Percentiles rank a stretch among this genome's conserved stretches.
phyloP scores from a whole-genome alignment of 768 basidiomycete species.

The Holtermanniella nyarrowii region DNA sequence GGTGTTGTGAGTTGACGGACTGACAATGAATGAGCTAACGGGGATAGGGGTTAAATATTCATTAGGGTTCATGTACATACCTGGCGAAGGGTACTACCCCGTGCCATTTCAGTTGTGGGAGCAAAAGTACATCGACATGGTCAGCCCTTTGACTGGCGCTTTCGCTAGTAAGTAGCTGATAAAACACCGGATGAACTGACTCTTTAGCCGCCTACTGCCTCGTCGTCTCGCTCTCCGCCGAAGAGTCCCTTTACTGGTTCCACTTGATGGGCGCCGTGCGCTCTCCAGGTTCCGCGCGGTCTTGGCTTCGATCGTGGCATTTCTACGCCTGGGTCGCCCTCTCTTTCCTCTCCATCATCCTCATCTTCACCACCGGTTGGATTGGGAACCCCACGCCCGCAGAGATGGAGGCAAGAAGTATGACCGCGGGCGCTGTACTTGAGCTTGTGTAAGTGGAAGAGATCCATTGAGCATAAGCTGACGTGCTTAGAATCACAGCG shows the following conservation, averaged over 20 bases:
- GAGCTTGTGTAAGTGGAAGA: slow-evolving; percentile 18
- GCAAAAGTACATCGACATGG: slow-evolving; percentile 6
- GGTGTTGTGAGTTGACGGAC: slow-evolving; percentile 9
- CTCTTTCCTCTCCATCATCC: slow-evolving; percentile 1
- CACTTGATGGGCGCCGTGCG: slow-evolving; percentile 27
- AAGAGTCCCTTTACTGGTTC: slow-evolving; percentile 30
- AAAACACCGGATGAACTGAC: background rate
- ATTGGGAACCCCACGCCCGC: slow-evolving; percentile 1
- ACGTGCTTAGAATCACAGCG: background rate
- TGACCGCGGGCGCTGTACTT: slow-evolving; percentile 7
- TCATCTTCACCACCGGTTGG: slow-evolving; percentile 8
- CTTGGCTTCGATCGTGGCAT: slow-evolving; percentile 15
- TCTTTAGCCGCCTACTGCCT: slow-evolving; percentile 12
- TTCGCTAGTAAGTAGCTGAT: slow-evolving; percentile 10
- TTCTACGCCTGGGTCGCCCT: slow-evolving; percentile 24
- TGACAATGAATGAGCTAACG: background rate
- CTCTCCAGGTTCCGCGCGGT: slow-evolving; percentile 12
- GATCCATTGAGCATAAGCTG: background rate
- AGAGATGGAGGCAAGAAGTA: slow-evolving; percentile 6
- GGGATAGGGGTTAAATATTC: slow-evolving; percentile 14
- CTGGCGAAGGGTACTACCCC: slow-evolving; percentile 13
- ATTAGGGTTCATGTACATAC: slow-evolving; percentile 17
- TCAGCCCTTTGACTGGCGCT: slow-evolving; percentile 13
- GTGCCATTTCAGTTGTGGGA: slow-evolving; percentile 12
- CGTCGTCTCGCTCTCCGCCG: slow-evolving; percentile 19